Evolutionary conservation across 2,329 filamentous ascomycete species (phyloP).

Genomic region (Xylaria arbuscula): DNA sequence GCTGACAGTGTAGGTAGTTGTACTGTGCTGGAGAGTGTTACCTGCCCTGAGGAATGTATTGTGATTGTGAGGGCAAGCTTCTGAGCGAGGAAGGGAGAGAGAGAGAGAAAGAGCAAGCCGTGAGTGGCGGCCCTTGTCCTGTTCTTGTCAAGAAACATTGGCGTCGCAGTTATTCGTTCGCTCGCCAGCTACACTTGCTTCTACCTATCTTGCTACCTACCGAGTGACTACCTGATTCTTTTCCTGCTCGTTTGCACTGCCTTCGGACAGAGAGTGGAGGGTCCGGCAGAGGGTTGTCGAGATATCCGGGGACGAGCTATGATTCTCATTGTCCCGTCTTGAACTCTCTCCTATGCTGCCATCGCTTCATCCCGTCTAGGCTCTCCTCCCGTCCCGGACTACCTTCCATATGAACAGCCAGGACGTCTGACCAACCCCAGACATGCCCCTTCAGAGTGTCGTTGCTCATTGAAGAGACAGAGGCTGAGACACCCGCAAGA

Average conservation of each 20-base stretch:
- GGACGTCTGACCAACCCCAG: slow-evolving; percentile 13
- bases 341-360: slow-evolving; percentile 10
- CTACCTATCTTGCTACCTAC: background rate
- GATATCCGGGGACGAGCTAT: slow-evolving; percentile 9
- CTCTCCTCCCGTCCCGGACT: background rate
- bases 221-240: background rate
- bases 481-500: slow-evolving; percentile 43
- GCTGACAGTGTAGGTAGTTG: background rate
- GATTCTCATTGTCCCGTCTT: slow-evolving; percentile 16
- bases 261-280: slow-evolving; percentile 13
- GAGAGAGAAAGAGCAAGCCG: background rate
- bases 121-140: background rate
- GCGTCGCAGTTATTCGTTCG: slow-evolving; percentile 21
- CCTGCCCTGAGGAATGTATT: background rate
- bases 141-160: slow-evolving; percentile 10
- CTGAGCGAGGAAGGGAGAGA: background rate
- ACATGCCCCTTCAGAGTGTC: slow-evolving; percentile 14
- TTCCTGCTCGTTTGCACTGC: background rate
- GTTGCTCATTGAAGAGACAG: slow-evolving; percentile 28
- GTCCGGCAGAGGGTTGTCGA: slow-evolving; percentile 1
- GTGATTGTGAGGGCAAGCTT: background rate
- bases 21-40: background rate
- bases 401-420: slow-evolving; percentile 14
- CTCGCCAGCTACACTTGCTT: background rate
- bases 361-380: slow-evolving; percentile 1